Conservation (phyloP, 192 early-diverging fungal genomes). For the Coemansia sp. region DNA sequence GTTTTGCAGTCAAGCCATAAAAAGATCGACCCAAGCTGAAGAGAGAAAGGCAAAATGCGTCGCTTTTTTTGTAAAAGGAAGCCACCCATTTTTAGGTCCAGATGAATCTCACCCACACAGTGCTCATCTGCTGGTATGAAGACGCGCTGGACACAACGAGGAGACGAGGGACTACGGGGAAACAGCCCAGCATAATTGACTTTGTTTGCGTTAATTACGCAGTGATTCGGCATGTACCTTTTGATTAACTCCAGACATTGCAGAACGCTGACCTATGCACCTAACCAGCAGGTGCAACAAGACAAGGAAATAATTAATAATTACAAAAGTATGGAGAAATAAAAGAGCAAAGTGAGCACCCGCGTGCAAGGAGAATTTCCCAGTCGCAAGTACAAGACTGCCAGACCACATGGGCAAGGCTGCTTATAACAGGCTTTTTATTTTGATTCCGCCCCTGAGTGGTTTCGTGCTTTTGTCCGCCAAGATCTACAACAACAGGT, state of each 20-base stretch:
- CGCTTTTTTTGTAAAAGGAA: background rate
- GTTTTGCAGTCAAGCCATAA: background rate
- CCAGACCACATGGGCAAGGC: background rate
- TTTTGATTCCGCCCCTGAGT: background rate
- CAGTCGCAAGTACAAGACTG: too few relatives aligned
- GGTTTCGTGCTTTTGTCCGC: background rate
- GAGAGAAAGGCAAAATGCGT: background rate
- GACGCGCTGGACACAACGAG: background rate
- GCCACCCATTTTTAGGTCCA: background rate
- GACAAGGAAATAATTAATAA: background rate
- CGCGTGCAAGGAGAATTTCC: too few relatives aligned
- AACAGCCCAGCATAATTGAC: background rate
- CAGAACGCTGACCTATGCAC: background rate
- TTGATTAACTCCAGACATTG: conserved; percentile 1
- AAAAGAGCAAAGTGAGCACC: background rate
- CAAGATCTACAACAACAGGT: background rate
- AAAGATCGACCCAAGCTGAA: background rate
- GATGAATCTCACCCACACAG: background rate
- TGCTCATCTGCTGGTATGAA: background rate
- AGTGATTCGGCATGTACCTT: background rate
- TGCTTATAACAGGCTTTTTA: background rate
- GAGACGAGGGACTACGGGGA: background rate
- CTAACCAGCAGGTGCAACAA: conserved; percentile 4
- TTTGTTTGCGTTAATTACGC: conserved; percentile 1
- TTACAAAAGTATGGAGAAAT: background rate